Conservation (phyloP, 306 rosid species). For the Fagus crenata region DNA sequence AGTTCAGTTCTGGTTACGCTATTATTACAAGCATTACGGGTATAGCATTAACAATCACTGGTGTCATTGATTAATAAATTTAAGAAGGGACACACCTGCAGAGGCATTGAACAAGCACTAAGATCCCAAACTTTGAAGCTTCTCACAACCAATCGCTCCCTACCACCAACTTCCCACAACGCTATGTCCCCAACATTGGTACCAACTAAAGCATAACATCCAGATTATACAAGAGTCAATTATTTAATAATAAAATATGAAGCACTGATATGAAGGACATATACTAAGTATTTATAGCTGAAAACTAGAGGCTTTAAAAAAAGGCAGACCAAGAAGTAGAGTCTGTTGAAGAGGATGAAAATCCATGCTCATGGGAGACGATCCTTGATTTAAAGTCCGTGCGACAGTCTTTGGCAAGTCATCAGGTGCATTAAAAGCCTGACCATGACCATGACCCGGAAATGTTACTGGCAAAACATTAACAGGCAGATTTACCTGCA, state of each 20-base stretch:
- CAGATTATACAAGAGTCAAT: constrained; percentile 19
- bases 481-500: constrained; percentile 91
- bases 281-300: neutral
- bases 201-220: constrained; percentile 63
- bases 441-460: constrained; percentile 73
- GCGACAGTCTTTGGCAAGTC: constrained; percentile 80
- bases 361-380: constrained; percentile 99
- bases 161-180: constrained; percentile 95
- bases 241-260: constrained; percentile 21
- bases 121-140: constrained; percentile 98
- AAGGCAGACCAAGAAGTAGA: constrained; percentile 77
- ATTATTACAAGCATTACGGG: constrained; percentile 15
- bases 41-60: constrained; percentile 13
- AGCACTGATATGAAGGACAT: constrained; percentile 3
- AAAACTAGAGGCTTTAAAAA: constrained; percentile 14
- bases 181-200: constrained; percentile 93
- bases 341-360: constrained; percentile 93
- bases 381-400: constrained; percentile 84
- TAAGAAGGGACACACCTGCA: constrained; percentile 61
- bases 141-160: constrained; percentile 74
- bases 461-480: constrained; percentile 81
- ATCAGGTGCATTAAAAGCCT: constrained; percentile 76
- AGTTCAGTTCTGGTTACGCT: constrained; percentile 26
- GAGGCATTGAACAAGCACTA: constrained; percentile 79
- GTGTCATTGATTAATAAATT: constrained; percentile 1